phyloP scores from a whole-genome alignment of 176 grass and related monocot species.

The Carex cristatella region DNA sequence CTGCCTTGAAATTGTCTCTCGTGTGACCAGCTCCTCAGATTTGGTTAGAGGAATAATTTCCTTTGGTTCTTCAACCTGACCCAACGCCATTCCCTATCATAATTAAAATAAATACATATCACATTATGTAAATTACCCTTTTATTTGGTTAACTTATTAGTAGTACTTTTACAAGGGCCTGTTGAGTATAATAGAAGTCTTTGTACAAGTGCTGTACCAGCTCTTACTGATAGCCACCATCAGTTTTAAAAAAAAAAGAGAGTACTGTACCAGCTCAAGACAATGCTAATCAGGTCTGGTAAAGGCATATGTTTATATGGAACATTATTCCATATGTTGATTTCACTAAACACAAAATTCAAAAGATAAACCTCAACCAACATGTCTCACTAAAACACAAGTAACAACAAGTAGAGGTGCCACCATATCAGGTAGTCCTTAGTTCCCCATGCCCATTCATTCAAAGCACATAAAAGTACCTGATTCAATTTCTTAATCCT shows the following conservation, averaged over 20 bases:
- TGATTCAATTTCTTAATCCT: background rate
- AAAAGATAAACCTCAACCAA: background rate
- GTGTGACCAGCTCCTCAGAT: background rate
- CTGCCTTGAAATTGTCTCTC: conserved; percentile 4
- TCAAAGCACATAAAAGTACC: background rate
- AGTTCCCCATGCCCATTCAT: background rate
- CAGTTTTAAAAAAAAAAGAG: too few relatives aligned
- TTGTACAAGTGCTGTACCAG: background rate
- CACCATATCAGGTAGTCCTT: background rate
- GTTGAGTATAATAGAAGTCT: background rate
- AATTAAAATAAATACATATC: background rate
- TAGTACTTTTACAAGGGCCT: background rate
- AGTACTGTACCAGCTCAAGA: background rate
- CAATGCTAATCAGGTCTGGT: background rate
- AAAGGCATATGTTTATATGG: background rate
- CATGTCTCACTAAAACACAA: background rate
- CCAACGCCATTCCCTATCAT: background rate
- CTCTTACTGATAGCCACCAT: too few relatives aligned
- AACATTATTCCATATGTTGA: background rate
- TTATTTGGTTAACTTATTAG: background rate
- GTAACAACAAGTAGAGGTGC: background rate
- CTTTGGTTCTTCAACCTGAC: background rate
- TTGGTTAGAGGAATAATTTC: background rate
- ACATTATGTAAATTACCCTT: background rate
- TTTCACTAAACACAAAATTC: background rate